phyloP scores from a whole-genome alignment of 2,329 filamentous ascomycete species.

The Talaromyces sp. region DNA sequence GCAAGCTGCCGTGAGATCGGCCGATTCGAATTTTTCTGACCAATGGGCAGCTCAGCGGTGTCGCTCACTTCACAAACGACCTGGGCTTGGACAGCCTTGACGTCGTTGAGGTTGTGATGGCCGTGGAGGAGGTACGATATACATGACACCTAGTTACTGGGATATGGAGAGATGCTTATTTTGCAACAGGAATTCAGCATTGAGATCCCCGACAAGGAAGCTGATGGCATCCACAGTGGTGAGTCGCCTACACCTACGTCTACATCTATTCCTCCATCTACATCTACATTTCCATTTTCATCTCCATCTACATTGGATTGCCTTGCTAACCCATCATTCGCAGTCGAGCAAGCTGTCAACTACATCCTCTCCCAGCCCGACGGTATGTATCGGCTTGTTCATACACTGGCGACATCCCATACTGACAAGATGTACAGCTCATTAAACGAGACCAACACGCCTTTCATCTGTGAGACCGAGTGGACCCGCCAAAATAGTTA shows the following conservation, averaged over 20 bases:
- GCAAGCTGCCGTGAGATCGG: background rate
- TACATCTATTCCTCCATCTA: slow-evolving; percentile 8
- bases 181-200: slow-evolving; percentile 69
- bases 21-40: slow-evolving; percentile 17
- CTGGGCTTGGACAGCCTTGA: slow-evolving; percentile 95
- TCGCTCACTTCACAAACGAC: slow-evolving; percentile 93
- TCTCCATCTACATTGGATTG: background rate
- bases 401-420: background rate
- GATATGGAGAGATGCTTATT: slow-evolving; percentile 4
- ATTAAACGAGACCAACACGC: slow-evolving; percentile 29
- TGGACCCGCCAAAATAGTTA: slow-evolving; percentile 20
- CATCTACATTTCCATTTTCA: slow-evolving; percentile 5
- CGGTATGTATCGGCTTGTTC: slow-evolving; percentile 55
- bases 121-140: slow-evolving; percentile 81
- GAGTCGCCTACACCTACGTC: slow-evolving; percentile 38
- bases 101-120: slow-evolving; percentile 99
- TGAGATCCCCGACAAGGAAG: slow-evolving; percentile 97
- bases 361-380: slow-evolving; percentile 93
- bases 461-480: slow-evolving; percentile 27
- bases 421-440: slow-evolving; percentile 20
- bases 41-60: slow-evolving; percentile 64
- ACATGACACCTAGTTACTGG: background rate
- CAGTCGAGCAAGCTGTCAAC: slow-evolving; percentile 89
- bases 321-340: slow-evolving; percentile 12
- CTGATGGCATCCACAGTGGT: slow-evolving; percentile 91